Conservation (phyloP, 140 eudicot species). For the Ambrosia hybrid region DNA sequence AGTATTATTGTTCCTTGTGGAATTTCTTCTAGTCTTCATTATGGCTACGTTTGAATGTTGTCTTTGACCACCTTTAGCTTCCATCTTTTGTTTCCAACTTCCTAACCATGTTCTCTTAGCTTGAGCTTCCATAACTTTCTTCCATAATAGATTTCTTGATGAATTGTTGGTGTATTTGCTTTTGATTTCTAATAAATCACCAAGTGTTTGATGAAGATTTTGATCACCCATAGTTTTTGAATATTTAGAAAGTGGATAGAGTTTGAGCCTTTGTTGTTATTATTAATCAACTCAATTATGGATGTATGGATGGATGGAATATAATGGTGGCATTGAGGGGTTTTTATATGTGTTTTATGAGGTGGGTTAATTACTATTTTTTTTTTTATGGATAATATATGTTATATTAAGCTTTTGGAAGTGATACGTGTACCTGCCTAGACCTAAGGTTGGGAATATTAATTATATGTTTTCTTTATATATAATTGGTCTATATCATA, state of each 20-base stretch:
- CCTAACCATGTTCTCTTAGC: not conserved
- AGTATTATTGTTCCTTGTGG: constrained; percentile 13
- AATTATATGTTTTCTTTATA: not conserved
- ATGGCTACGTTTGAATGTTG: constrained; percentile 9
- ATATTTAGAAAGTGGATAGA: constrained; percentile 14
- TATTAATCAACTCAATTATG: constrained; percentile 29
- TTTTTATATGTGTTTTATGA: constrained; percentile 45
- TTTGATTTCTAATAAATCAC: constrained; percentile 33
- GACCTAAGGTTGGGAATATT: constrained; percentile 29
- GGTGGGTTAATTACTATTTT: constrained; percentile 32
- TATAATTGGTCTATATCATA: constrained; percentile 21
- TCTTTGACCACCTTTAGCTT: not conserved
- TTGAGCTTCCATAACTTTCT: constrained; percentile 38
- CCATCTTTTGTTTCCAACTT: not conserved
- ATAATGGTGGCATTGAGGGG: constrained; percentile 34
- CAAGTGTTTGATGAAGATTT: constrained; percentile 35
- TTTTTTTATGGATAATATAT: constrained; percentile 40
- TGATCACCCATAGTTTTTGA: constrained; percentile 40
- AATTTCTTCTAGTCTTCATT: constrained; percentile 26
- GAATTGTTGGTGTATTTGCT: constrained; percentile 29
- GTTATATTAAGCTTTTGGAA: constrained; percentile 20
- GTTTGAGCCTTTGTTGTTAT: constrained; percentile 26
- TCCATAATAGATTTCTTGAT: constrained; percentile 33
- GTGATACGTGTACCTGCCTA: constrained; percentile 31
- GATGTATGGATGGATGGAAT: constrained; percentile 30